Percentiles rank a stretch among this genome's conserved stretches.
Evolutionary conservation across 1,284 basidiomycete genomes (phyloP).

Genomic region (Apiotrichum sp.): DNA sequence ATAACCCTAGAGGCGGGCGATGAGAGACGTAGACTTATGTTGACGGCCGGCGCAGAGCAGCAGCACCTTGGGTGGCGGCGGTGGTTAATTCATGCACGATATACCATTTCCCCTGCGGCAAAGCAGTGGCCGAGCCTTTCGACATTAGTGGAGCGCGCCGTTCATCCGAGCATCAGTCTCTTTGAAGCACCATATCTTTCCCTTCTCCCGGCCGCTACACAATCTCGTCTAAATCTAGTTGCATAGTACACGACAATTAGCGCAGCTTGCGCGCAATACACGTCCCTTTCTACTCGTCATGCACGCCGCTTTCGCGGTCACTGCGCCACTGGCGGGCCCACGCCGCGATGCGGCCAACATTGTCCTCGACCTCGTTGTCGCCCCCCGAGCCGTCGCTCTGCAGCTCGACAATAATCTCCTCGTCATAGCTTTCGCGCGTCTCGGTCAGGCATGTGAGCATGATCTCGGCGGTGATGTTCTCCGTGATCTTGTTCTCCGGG

Average conservation of each 20-base stretch:
- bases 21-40: too few relatives aligned
- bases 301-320: constrained; percentile 46
- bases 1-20: neutral
- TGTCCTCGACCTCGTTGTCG: constrained; percentile 65
- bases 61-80: neutral
- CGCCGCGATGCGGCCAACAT: constrained; percentile 71
- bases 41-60: too few relatives aligned
- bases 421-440: constrained; percentile 74
- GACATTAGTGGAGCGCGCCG: neutral
- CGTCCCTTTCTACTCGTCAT: constrained; percentile 18
- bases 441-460: constrained; percentile 90
- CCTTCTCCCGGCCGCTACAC: too few relatives aligned
- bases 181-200: too few relatives aligned
- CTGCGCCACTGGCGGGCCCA: constrained; percentile 78
- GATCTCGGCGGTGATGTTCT: constrained; percentile 98
- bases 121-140: neutral
- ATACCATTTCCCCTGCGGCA: neutral
- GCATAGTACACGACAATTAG: too few relatives aligned
- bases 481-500: constrained; percentile 86
- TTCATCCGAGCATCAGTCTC: too few relatives aligned
- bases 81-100: constrained; percentile 15
- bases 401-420: constrained; percentile 81
- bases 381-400: constrained; percentile 66
- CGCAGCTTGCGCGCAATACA: neutral
- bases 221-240: too few relatives aligned